Conservation (phyloP, 768 basidiomycete species). For the Macrolepiota dolichaula region DNA sequence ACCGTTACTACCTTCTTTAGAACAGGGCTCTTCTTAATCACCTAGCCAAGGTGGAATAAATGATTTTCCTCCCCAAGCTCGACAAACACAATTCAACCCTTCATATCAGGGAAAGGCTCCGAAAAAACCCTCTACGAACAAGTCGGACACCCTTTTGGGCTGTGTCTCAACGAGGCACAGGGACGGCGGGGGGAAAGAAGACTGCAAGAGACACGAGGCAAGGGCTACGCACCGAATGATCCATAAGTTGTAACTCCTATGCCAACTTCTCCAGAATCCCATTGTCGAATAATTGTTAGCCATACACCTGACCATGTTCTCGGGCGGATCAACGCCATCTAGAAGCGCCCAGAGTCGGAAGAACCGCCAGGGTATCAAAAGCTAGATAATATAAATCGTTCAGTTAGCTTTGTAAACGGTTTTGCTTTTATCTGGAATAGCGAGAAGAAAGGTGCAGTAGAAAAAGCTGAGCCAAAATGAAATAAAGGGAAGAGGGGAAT, state of each 20-base stretch:
- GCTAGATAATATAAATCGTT: constrained; percentile 37
- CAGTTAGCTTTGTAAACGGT: background rate
- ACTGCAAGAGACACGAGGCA: background rate
- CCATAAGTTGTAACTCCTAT: constrained; percentile 96
- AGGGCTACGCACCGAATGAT: constrained; percentile 61
- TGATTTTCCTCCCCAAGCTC: background rate
- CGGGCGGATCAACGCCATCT: constrained; percentile 90
- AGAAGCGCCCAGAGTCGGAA: constrained; percentile 91
- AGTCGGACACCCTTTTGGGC: background rate
- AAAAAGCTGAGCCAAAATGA: background rate
- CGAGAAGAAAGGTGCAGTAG: background rate
- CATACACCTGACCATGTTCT: constrained; percentile 99
- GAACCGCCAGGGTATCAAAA: constrained; percentile 93
- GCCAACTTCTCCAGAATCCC: constrained; percentile 97
- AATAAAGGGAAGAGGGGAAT: background rate
- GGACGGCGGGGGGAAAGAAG: background rate
- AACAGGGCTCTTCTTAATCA: background rate
- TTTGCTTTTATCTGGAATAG: background rate
- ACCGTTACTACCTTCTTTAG: background rate
- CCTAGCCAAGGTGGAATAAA: background rate
- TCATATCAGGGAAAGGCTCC: background rate
- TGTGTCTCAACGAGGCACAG: background rate
- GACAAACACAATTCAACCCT: background rate
- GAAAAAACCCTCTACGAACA: background rate
- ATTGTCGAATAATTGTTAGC: constrained; percentile 92